A percentile compares a stretch with the other conserved stretches of the same genome.
These are phyloP conservation scores for Evansstolkia leycettana DNA, from an alignment of 495 filamentous ascomycete genomes.

Conservation along the genomic window DNA sequence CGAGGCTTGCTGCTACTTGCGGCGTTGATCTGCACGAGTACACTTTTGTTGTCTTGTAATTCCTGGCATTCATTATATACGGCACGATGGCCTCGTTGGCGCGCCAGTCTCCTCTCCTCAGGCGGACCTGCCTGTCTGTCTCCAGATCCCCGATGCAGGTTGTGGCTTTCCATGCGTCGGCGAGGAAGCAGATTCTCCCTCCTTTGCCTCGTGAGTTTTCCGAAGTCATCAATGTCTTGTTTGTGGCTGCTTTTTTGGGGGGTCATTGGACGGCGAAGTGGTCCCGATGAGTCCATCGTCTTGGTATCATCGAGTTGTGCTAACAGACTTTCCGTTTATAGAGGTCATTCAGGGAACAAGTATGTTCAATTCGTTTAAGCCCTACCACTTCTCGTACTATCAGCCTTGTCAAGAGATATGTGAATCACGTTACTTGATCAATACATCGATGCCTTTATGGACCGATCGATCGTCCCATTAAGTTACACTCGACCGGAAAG, in stretches of 20 bases:
- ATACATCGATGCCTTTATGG: conserved; percentile 4
- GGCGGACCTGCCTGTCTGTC: conserved; percentile 26
- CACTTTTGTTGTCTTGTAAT: background rate
- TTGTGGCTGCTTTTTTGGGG: no score
- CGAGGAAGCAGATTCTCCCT: conserved; percentile 54
- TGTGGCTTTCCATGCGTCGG: conserved; percentile 63
- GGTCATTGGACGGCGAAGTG: no score
- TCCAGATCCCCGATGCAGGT: conserved; percentile 30
- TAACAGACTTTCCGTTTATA: conserved; percentile 27
- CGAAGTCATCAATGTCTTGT: background rate
- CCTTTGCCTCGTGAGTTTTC: conserved; percentile 50
- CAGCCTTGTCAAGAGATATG: no score
- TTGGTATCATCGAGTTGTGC: no score
- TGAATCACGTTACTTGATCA: no score
- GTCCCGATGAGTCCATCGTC: no score
- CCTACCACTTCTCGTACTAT: background rate
- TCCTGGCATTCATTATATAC: background rate
- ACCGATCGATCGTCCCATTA: conserved; percentile 1
- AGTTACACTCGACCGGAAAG: background rate
- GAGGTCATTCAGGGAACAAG: conserved; percentile 69
- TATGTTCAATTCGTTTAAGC: conserved; percentile 33
- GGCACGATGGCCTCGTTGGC: conserved; percentile 32
- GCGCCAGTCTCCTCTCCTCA: conserved; percentile 26
- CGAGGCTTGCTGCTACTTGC: background rate
- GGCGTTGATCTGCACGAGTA: no score